These are phyloP conservation scores for Pyrus communis DNA, from an alignment of 306 rosid genomes.

Conservation along the genomic window DNA sequence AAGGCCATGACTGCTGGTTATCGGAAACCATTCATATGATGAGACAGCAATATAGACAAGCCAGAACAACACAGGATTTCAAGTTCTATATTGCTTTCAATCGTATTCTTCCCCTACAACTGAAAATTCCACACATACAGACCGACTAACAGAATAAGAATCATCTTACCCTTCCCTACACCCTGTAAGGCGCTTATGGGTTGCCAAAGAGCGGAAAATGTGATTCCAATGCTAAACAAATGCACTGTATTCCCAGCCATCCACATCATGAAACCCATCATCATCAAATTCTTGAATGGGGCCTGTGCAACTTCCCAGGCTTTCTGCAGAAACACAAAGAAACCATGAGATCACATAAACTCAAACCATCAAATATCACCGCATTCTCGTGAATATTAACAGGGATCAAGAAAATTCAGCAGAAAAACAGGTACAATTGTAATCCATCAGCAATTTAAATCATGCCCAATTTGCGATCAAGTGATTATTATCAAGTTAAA, in stretches of 20 bases:
- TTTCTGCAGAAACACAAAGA: slow-evolving; percentile 50
- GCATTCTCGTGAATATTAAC: background rate
- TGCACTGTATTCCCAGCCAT: slow-evolving; percentile 98
- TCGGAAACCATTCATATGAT: background rate
- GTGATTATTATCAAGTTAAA: background rate
- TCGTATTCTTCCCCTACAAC: background rate
- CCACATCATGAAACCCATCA: slow-evolving; percentile 99
- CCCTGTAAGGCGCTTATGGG: slow-evolving; percentile 91
- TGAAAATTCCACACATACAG: background rate
- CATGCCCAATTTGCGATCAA: background rate
- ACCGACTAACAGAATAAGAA: background rate
- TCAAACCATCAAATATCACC: background rate
- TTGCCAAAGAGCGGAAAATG: slow-evolving; percentile 99
- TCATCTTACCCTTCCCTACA: slow-evolving; percentile 66
- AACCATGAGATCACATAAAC: background rate
- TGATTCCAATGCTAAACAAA: slow-evolving; percentile 93
- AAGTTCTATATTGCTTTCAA: background rate
- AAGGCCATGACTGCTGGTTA: background rate
- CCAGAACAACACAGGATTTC: background rate
- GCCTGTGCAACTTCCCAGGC: slow-evolving; percentile 99
- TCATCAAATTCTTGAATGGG: slow-evolving; percentile 85
- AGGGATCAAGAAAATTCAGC: background rate
- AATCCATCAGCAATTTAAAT: background rate
- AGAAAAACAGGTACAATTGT: background rate
- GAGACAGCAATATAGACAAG: background rate